Conservation (phyloP, 495 filamentous ascomycete genomes). For the Thermothielavioides terrestris region DNA sequence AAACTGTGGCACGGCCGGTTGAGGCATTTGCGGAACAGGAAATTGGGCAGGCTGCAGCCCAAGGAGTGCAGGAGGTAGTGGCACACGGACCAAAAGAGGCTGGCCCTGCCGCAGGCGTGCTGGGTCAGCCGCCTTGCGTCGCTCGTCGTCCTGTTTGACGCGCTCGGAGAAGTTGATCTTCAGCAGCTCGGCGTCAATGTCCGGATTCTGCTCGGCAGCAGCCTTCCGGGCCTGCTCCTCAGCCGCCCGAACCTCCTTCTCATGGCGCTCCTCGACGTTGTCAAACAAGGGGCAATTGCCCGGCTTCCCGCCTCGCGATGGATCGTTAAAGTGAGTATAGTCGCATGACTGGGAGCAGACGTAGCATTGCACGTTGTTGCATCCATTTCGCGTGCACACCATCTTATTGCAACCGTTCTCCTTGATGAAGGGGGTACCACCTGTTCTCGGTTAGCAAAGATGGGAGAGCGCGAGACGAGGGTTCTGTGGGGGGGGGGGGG, state of each 20-base stretch:
- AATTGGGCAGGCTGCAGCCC: too few relatives aligned
- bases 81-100: too few relatives aligned
- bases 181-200: conserved; percentile 48
- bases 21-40: too few relatives aligned
- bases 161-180: conserved; percentile 50
- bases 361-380: conserved; percentile 59
- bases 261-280: conserved; percentile 49
- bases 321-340: conserved; percentile 47
- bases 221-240: conserved; percentile 50
- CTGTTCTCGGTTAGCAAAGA: conserved; percentile 28
- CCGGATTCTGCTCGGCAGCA: conserved; percentile 50
- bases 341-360: conserved; percentile 56
- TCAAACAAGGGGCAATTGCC: conserved; percentile 63
- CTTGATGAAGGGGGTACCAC: conserved; percentile 59
- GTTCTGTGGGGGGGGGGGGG: too few relatives aligned
- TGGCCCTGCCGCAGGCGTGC: too few relatives aligned
- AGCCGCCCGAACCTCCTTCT: conserved; percentile 58
- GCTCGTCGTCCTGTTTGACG: conserved; percentile 36
- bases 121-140: conserved; percentile 2
- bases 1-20: too few relatives aligned
- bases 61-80: too few relatives aligned
- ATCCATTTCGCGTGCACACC: conserved; percentile 47
- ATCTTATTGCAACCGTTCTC: conserved; percentile 81
- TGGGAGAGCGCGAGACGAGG: too few relatives aligned
- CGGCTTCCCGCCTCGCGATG: conserved; percentile 30